Conservation (phyloP, 1,284 basidiomycete species). For the Ceratobasidium sp. region DNA sequence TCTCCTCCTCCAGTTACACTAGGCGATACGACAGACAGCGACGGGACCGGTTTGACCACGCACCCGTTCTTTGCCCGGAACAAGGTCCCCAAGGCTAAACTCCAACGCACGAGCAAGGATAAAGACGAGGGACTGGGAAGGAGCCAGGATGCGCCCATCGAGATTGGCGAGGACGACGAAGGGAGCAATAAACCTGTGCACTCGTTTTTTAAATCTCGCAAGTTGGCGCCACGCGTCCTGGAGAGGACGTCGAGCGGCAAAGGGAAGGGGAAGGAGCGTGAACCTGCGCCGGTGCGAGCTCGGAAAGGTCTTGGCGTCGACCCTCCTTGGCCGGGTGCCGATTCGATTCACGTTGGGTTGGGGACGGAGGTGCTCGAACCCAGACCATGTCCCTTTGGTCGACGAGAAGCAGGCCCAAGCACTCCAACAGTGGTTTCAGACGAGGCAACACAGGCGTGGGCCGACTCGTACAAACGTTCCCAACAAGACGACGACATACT, state of each 20-base stretch:
- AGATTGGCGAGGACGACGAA: conserved; percentile 15
- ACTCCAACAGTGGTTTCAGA: not conserved
- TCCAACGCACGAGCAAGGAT: not conserved
- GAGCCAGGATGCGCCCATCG: conserved; percentile 33
- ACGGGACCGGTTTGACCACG: not conserved
- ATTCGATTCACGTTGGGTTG: not conserved
- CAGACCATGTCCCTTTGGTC: not conserved
- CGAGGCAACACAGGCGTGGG: conserved; percentile 21
- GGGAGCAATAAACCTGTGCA: conserved; percentile 11
- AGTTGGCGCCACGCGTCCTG: not conserved
- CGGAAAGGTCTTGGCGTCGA: conserved; percentile 1
- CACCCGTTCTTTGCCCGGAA: not conserved
- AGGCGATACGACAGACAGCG: not conserved
- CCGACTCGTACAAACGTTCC: not conserved
- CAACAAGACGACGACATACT: conserved; percentile 1
- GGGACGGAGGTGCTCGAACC: not conserved
- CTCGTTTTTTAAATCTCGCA: conserved; percentile 25
- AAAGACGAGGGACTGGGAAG: not conserved
- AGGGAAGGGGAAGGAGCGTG: conserved; percentile 3
- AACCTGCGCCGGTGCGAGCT: not conserved
- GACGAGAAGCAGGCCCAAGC: not conserved
- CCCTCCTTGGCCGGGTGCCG: conserved; percentile 18
- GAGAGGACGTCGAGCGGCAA: not conserved
- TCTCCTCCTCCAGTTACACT: not conserved
- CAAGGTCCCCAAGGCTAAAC: not conserved